A percentile compares a stretch with the other conserved stretches of the same genome.
phyloP scores from a whole-genome alignment of 2,329 filamentous ascomycete species.

The Alternaria tenuissima region DNA sequence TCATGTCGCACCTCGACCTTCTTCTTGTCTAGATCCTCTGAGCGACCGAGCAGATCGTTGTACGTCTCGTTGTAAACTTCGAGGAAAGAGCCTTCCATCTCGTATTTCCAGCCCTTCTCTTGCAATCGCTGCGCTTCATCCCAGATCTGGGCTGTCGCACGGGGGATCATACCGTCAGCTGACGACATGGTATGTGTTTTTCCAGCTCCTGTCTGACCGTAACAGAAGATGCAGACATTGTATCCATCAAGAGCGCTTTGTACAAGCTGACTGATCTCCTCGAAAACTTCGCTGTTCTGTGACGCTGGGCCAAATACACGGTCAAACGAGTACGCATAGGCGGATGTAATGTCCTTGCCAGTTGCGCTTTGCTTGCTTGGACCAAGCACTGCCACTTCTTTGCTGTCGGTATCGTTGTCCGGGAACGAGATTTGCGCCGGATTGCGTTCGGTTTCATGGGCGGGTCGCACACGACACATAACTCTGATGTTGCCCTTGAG shows the following conservation, averaged over 20 bases:
- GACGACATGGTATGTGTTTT: constrained; percentile 99
- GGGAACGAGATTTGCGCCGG: constrained; percentile 81
- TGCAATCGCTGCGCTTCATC: constrained; percentile 81
- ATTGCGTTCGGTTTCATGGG: constrained; percentile 65
- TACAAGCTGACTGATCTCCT: constrained; percentile 94
- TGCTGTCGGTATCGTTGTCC: constrained; percentile 79
- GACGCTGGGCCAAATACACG: constrained; percentile 83
- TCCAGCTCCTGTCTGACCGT: constrained; percentile 95
- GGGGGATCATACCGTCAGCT: constrained; percentile 93
- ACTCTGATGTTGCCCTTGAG: constrained; percentile 98
- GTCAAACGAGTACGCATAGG: constrained; percentile 88
- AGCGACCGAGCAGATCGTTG: constrained; percentile 82
- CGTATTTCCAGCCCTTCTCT: constrained; percentile 93
- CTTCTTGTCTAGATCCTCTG: constrained; percentile 76
- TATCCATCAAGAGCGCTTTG: constrained; percentile 97
- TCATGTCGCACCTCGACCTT: constrained; percentile 93
- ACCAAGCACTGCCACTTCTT: constrained; percentile 84
- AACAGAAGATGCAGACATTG: constrained; percentile 99
- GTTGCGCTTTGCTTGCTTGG: constrained; percentile 85
- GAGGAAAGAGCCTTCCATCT: constrained; percentile 92
- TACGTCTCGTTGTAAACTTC: constrained; percentile 99
- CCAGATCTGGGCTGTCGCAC: constrained; percentile 93
- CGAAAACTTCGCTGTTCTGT: constrained; percentile 87
- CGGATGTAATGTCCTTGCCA: constrained; percentile 78
- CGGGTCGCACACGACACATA: constrained; percentile 92